Evolutionary conservation across 208 protist genomes (phyloP), one percentile per base, ranked within the genome.

Genomic region (Lotmaria passim): DNA sequence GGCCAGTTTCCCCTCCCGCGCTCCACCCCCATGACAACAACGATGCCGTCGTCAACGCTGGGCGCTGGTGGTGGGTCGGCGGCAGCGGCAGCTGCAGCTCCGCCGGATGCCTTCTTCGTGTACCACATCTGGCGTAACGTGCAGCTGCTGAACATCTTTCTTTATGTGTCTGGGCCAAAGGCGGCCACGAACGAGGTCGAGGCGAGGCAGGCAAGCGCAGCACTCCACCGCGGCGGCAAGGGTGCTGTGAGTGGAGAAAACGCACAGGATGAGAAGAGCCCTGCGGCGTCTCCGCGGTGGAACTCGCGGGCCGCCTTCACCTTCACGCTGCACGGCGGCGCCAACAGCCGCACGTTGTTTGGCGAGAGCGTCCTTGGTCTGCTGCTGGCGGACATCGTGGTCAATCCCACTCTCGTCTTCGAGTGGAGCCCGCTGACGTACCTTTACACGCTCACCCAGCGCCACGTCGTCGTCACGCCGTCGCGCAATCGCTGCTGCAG

Each of bases 121-220:
- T 98, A 96, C 78, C 99, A 99, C 75, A 79, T 99, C 23, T 99
- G 98, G 83, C 93, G 98, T 39, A 99, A 99, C 80, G 73, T 99
- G 31, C 68, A 93, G 57, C 57, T 91, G 14, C 77, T 99, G n/a
- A 99, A 99, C 85, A 76, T 85, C 19, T 89, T 98, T 44, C 50
- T 91, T 47, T 30, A 61, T 1, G 52, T 69, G 4, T 79, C 86
- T 24, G 69, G 60, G 12, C 48, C 44, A 4, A 17, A 36, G 43
- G 57, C 47, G 30, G 28, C 28, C 11, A 57, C 51, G 12, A 59
- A 52, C 51, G 63, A 58, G 10, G 23, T 44, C 12, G 60, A 53
- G 26, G 50, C 34, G 1, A 34, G 1, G 15, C 53, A 26, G 3
- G 48, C 51, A 1, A 38, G 8, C 24, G 41, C 26, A 7, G 19